Conservation (phyloP, 202 grass and related monocot genomes). For the Brachypodium distachyon region DNA sequence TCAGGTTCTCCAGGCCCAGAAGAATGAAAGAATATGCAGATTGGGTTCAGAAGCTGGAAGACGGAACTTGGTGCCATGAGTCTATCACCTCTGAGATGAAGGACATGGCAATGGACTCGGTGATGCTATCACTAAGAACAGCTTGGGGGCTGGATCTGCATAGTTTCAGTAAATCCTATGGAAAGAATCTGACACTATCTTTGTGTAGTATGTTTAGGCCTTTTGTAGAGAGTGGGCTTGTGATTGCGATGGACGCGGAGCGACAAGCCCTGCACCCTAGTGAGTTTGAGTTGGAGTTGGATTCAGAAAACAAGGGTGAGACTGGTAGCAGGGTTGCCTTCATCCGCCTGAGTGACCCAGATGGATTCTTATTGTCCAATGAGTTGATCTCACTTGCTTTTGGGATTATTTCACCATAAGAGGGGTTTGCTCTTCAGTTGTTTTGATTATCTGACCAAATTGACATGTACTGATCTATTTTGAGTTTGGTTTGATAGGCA, state of each 20-base stretch:
- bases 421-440: neutral
- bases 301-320: constrained; percentile 16
- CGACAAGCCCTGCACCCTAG: constrained; percentile 5
- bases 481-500: neutral
- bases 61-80: constrained; percentile 35
- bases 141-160: constrained; percentile 59
- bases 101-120: constrained; percentile 79
- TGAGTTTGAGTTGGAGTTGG: constrained; percentile 36
- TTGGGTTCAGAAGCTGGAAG: constrained; percentile 68
- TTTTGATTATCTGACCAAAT: neutral
- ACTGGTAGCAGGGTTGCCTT: constrained; percentile 39
- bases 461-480: neutral
- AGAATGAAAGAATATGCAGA: constrained; percentile 76
- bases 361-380: constrained; percentile 77
- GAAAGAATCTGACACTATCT: constrained; percentile 19
- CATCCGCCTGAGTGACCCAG: constrained; percentile 74
- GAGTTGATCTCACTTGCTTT: constrained; percentile 91
- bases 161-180: constrained; percentile 61
- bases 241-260: constrained; percentile 42
- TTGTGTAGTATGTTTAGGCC: constrained; percentile 53
- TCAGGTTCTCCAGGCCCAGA: constrained; percentile 81
- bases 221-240: constrained; percentile 66
- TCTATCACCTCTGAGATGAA: constrained; percentile 31
- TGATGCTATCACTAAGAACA: constrained; percentile 89
- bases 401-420: constrained; percentile 58